Evolutionary conservation across 352 stramenopile species (phyloP), one percentile per base, ranked within the genome.

Genomic region (Sclerospora graminicola): DNA sequence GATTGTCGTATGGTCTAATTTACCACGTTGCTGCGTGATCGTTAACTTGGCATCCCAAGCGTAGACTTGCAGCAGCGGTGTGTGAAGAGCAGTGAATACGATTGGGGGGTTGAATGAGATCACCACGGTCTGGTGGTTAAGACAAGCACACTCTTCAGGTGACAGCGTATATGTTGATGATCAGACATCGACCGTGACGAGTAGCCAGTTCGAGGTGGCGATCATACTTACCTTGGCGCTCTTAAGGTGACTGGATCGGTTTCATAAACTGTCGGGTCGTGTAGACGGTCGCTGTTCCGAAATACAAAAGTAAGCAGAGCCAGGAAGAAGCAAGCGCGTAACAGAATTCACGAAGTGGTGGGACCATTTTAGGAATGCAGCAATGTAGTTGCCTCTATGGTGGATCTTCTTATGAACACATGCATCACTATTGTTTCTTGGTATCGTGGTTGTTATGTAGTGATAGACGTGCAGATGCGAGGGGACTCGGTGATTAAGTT

Each of bases 401-500:
- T 54, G 46, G 52, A 37, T 54, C 37, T 62, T 63, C 38, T 49
- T 39, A 43, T 62, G 30, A 52, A 16, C 15, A 33, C 37, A 20
- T 49, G 18, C 38, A 29, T 47, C 19, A 46, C 21, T 48, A 36
- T 41, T 26, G 23, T 47, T 34, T 14, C 30, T 14, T n/a, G n/a
- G n/a, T n/a, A 21, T 50, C 7, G 16, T 48, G 19, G 6, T 54
- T 41, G 28, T 42, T 33, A 35, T 15, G 1, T 48, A 38, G 11
- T 41, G 29, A 52, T 16, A 23, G 27, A 31, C 5, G 59, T 67
- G 53, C 54, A 63, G 45, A 27, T 37, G 29, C 54, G 45, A 41
- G 68, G 66, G 3, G 69, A 85, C 45, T 46, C 66, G n/a, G 61
- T 57, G 14, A 84, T 85, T 56, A 94, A 94, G 53, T 56, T 95